A percentile compares a stretch with the other conserved stretches of the same genome.
phyloP scores from a whole-genome alignment of 1,284 basidiomycete species.

The Ustanciosporium gigantosporum region DNA sequence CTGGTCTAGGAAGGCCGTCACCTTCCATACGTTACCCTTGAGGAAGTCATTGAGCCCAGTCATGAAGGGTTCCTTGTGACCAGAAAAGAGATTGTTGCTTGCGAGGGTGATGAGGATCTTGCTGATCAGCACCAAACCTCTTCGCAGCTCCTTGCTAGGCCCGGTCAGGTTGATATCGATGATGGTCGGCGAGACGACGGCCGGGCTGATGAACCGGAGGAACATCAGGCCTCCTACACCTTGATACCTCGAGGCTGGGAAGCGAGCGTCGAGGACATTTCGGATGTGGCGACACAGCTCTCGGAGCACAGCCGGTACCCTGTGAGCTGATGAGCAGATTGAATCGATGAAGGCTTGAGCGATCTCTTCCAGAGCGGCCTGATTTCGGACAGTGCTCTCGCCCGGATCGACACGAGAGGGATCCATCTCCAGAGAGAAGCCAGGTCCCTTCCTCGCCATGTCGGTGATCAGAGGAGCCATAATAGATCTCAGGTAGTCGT shows the following conservation, averaged over 20 bases:
- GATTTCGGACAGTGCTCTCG: slow-evolving; percentile 47
- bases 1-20: slow-evolving; percentile 52
- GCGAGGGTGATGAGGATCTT: slow-evolving; percentile 56
- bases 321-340: slow-evolving; percentile 54
- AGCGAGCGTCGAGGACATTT: slow-evolving; percentile 46
- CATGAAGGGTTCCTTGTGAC: slow-evolving; percentile 57
- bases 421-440: slow-evolving; percentile 57
- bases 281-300: slow-evolving; percentile 57
- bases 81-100: slow-evolving; percentile 52
- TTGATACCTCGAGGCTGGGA: slow-evolving; percentile 54
- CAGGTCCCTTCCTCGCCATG: slow-evolving; percentile 47
- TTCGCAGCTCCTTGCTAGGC: slow-evolving; percentile 44
- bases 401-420: slow-evolving; percentile 41
- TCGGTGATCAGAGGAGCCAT: slow-evolving; percentile 53
- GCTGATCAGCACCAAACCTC: slow-evolving; percentile 51
- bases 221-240: slow-evolving; percentile 57
- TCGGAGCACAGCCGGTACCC: slow-evolving; percentile 54
- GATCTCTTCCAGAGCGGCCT: slow-evolving; percentile 50
- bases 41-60: slow-evolving; percentile 54
- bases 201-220: slow-evolving; percentile 55
- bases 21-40: slow-evolving; percentile 53
- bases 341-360: slow-evolving; percentile 54
- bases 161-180: slow-evolving; percentile 56
- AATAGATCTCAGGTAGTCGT: slow-evolving; percentile 55
- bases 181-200: slow-evolving; percentile 52